phyloP scores from a whole-genome alignment of 176 grass and related monocot species.

The Oryza australiensis region DNA sequence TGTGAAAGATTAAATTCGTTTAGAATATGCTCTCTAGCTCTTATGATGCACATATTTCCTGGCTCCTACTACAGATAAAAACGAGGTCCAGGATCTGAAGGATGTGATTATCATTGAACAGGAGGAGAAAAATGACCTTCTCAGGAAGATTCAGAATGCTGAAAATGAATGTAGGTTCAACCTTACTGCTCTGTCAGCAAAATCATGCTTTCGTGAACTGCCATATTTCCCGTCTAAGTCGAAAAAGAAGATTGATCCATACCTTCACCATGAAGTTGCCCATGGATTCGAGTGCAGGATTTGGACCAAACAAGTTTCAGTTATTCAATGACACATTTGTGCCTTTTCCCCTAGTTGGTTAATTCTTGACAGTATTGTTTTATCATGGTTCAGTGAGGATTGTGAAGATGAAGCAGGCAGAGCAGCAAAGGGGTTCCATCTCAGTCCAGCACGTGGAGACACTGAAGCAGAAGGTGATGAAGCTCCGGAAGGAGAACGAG shows the following conservation, averaged over 20 bases:
- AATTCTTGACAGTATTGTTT: background rate
- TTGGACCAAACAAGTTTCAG: too few species aligned
- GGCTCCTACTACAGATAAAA: constrained; percentile 54
- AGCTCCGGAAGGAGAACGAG: constrained; percentile 84
- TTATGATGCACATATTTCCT: background rate
- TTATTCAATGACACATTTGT: background rate
- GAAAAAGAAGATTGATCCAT: background rate
- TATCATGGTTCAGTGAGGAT: constrained; percentile 51
- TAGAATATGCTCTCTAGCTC: background rate
- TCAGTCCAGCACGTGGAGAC: constrained; percentile 69
- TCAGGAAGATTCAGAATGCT: constrained; percentile 66
- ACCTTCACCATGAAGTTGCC: background rate
- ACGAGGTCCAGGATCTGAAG: constrained; percentile 69
- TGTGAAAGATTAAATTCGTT: constrained; percentile 1
- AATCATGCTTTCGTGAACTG: too few species aligned
- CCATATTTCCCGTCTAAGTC: background rate
- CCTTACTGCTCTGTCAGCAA: background rate
- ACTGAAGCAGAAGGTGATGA: constrained; percentile 96
- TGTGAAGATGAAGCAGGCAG: constrained; percentile 58
- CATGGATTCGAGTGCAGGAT: too few species aligned
- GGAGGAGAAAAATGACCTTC: constrained; percentile 72
- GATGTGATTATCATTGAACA: constrained; percentile 72
- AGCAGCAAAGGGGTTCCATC: constrained; percentile 77
- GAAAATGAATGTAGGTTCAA: constrained; percentile 71
- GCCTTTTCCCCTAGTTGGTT: background rate